These are phyloP conservation scores for Cercospora sesami DNA, from an alignment of 2,329 filamentous ascomycete species.

Conservation along the genomic window DNA sequence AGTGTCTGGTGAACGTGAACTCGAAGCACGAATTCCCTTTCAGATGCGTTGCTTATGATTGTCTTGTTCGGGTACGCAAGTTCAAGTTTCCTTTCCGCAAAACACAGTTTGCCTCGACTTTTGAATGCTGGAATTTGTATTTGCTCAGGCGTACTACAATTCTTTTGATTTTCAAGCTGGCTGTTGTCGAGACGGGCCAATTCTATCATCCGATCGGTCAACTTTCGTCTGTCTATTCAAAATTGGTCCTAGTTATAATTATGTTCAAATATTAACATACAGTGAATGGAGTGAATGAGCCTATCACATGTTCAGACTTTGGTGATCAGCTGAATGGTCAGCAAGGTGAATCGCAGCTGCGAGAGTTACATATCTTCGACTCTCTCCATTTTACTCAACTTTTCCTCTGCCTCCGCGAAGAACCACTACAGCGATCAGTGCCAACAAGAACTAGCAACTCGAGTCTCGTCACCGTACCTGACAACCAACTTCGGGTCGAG, in stretches of 20 bases:
- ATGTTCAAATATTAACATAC: neutral
- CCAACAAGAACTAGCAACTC: neutral
- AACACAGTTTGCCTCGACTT: neutral
- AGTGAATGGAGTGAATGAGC: neutral
- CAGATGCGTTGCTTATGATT: neutral
- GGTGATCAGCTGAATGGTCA: neutral
- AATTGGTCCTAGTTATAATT: neutral
- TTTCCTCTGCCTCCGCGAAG: neutral
- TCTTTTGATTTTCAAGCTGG: neutral
- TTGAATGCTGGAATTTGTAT: neutral
- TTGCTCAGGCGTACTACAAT: neutral
- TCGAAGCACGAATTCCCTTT: neutral
- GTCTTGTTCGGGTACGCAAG: neutral
- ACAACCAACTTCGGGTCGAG: neutral
- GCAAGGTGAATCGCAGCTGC: neutral
- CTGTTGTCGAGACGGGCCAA: neutral
- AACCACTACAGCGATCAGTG: neutral
- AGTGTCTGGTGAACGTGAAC: neutral
- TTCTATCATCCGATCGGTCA: neutral
- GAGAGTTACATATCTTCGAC: neutral
- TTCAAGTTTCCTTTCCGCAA: neutral
- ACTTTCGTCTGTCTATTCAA: neutral
- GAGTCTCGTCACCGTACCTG: neutral
- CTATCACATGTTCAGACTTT: neutral
- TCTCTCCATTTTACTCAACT: neutral